Conservation (phyloP, 441 rosid genomes). For the Theobroma grandiflorum region DNA sequence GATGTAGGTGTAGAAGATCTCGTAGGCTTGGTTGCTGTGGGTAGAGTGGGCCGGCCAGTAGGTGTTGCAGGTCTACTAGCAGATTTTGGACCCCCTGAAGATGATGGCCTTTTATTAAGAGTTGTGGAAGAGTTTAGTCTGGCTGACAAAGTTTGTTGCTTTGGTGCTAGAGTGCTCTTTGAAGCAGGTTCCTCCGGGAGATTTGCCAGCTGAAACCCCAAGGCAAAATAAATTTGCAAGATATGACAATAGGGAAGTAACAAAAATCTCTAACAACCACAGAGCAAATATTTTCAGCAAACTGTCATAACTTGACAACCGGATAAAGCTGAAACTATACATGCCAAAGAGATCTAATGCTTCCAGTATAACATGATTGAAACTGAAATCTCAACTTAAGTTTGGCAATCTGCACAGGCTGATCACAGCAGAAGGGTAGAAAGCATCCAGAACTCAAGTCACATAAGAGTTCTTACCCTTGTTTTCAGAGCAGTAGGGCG, state of each 20-base stretch:
- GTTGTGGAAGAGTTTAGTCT: constrained; percentile 40
- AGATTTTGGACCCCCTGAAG: constrained; percentile 51
- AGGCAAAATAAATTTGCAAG: constrained; percentile 32
- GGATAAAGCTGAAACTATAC: constrained; percentile 9
- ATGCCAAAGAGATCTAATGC: neutral
- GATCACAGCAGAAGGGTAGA: constrained; percentile 19
- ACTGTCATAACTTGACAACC: neutral
- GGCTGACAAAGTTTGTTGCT: constrained; percentile 36
- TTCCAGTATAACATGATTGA: neutral
- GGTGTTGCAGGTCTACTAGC: constrained; percentile 62
- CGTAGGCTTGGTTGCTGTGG: constrained; percentile 51
- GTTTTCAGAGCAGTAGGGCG: constrained; percentile 59
- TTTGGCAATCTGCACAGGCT: constrained; percentile 7
- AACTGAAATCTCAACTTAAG: constrained; percentile 3
- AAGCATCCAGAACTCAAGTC: constrained; percentile 27
- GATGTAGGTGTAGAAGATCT: constrained; percentile 73
- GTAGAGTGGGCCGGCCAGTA: constrained; percentile 50
- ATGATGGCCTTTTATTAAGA: constrained; percentile 59
- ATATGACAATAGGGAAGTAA: constrained; percentile 26
- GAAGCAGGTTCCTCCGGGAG: constrained; percentile 63
- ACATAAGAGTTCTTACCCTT: constrained; percentile 58
- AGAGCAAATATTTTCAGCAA: neutral
- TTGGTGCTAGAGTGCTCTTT: constrained; percentile 35
- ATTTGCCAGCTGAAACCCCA: constrained; percentile 66
- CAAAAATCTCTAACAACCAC: constrained; percentile 22